Percentiles rank a stretch among this genome's conserved stretches.
Evolutionary conservation across 2,329 filamentous ascomycete genomes (phyloP).

Genomic region (Metarhizium album): DNA sequence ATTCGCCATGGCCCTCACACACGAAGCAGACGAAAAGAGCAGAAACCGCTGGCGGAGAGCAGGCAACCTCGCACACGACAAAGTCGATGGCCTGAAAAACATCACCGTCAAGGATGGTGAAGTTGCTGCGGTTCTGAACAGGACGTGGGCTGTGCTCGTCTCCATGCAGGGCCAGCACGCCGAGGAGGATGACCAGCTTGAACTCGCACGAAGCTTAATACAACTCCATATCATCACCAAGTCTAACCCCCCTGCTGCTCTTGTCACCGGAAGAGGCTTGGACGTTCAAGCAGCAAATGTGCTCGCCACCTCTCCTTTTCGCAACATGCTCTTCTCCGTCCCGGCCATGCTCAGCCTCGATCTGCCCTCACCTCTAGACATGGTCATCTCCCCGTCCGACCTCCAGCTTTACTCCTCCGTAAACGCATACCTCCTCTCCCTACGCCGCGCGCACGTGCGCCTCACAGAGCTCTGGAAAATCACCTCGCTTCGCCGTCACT

Average conservation of each 20-base stretch:
- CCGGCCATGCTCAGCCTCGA: constrained; percentile 59
- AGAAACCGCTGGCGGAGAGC: constrained; percentile 60
- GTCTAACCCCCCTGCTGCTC: constrained; percentile 26
- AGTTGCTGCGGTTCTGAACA: constrained; percentile 62
- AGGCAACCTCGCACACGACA: constrained; percentile 46
- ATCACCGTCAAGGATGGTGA: constrained; percentile 75
- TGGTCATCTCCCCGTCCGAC: constrained; percentile 72
- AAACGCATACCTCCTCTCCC: constrained; percentile 75
- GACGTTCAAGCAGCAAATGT: constrained; percentile 19
- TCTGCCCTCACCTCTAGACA: constrained; percentile 69
- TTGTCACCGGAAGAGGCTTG: constrained; percentile 26
- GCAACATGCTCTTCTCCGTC: constrained; percentile 70
- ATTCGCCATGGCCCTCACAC: constrained; percentile 78
- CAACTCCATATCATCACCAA: constrained; percentile 55
- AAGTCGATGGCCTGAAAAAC: constrained; percentile 34
- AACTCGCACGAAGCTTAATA: constrained; percentile 69
- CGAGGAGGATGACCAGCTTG: constrained; percentile 73
- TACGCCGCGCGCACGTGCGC: constrained; percentile 76
- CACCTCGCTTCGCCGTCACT: constrained; percentile 63
- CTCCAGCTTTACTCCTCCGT: constrained; percentile 73
- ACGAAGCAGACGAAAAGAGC: constrained; percentile 73
- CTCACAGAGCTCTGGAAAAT: constrained; percentile 82
- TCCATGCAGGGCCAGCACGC: constrained; percentile 57
- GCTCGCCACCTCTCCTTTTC: constrained; percentile 51
- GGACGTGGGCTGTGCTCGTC: constrained; percentile 72